Conservation (phyloP, 129 eudicot genomes). For the Flaveria linearis region DNA sequence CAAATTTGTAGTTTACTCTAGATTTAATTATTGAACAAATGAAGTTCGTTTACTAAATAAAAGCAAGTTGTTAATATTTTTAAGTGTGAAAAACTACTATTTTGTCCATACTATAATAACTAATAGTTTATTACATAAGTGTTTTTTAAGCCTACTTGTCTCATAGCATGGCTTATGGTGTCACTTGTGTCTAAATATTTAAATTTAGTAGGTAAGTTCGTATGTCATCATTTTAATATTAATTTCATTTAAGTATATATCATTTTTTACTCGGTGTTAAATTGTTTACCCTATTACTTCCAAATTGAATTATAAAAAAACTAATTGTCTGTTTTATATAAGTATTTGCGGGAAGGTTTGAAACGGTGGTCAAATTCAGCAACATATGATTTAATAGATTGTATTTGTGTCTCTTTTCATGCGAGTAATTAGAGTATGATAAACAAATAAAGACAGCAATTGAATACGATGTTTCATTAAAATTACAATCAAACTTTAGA, state of each 20-base stretch:
- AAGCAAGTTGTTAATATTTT: slow-evolving; percentile 10
- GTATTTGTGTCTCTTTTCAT: background rate
- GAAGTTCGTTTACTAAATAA: background rate
- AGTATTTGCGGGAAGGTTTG: background rate
- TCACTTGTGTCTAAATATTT: slow-evolving; percentile 11
- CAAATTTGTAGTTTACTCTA: background rate
- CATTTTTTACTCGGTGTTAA: background rate
- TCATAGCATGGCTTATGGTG: slow-evolving; percentile 34
- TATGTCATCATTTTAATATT: slow-evolving; percentile 29
- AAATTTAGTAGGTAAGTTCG: slow-evolving; percentile 34
- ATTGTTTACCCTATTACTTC: background rate
- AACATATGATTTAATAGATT: background rate
- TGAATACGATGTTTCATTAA: background rate
- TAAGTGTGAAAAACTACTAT: background rate
- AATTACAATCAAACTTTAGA: background rate
- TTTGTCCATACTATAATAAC: background rate
- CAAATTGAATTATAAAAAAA: background rate
- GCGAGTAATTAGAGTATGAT: background rate
- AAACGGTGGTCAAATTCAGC: background rate
- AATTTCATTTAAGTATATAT: background rate
- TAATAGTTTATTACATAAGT: background rate
- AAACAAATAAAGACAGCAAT: background rate
- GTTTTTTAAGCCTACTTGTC: slow-evolving; percentile 14
- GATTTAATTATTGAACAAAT: background rate
- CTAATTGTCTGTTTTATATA: background rate